Percentiles rank a stretch among this genome's conserved stretches.
Evolutionary conservation across 768 basidiomycete species (phyloP).

Genomic region (Chlorophyllum brunneum): DNA sequence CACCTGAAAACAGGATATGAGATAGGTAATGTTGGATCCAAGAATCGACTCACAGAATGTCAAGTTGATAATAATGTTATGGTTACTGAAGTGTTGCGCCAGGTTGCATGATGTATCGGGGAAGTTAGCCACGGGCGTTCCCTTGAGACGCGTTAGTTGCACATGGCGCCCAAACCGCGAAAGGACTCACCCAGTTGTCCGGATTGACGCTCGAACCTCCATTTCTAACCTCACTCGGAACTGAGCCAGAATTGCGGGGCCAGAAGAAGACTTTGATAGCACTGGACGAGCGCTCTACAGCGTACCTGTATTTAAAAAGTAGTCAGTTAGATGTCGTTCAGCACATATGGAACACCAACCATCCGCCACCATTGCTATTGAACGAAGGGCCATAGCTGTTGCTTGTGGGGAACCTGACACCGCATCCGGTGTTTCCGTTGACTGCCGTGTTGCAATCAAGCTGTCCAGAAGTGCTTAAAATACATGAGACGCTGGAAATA

Average conservation of each 20-base stretch:
- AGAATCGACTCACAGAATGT: conserved; percentile 31
- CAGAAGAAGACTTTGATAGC: conserved; percentile 75
- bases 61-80: conserved; percentile 65
- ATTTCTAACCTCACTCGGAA: conserved; percentile 44
- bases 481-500: not conserved
- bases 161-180: not conserved
- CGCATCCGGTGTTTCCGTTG: conserved; percentile 25
- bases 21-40: not conserved
- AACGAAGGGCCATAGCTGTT: conserved; percentile 55
- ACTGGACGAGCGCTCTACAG: conserved; percentile 50
- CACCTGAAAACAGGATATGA: conserved; percentile 24
- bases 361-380: conserved; percentile 57
- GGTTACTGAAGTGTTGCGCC: conserved; percentile 42
- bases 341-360: conserved; percentile 29
- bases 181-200: conserved; percentile 45
- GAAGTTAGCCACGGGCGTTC: conserved; percentile 53
- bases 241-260: conserved; percentile 43
- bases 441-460: conserved; percentile 21
- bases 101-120: conserved; percentile 60
- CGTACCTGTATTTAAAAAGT: conserved; percentile 40
- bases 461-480: conserved; percentile 18
- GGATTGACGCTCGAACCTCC: conserved; percentile 41
- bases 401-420: conserved; percentile 25
- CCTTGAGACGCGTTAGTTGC: conserved; percentile 28
- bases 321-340: not conserved